Evolutionary conservation across 1,284 basidiomycete species (phyloP).

Genomic region (Apiotrichum akiyoshidainum): DNA sequence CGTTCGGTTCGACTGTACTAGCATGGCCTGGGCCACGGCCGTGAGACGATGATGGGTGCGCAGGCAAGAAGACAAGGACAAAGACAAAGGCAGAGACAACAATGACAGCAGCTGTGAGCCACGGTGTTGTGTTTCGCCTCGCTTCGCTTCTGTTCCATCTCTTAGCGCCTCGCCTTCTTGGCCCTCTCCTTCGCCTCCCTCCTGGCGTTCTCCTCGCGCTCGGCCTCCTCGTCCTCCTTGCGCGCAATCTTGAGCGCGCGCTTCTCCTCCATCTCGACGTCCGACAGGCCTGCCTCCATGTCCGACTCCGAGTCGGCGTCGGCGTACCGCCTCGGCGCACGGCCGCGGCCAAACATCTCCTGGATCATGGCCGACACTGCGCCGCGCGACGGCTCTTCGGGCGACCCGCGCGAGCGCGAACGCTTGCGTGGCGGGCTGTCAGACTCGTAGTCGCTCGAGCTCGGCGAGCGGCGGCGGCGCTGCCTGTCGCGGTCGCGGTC

Average conservation of each 20-base stretch:
- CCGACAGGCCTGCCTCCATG: constrained; percentile 47
- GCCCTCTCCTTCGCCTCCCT: constrained; percentile 30
- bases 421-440: constrained; percentile 15
- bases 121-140: neutral
- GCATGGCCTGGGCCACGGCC: too few species aligned
- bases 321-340: constrained; percentile 18
- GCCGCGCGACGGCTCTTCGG: constrained; percentile 7
- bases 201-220: constrained; percentile 37
- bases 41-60: too few species aligned
- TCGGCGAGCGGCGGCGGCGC: constrained; percentile 2
- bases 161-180: neutral
- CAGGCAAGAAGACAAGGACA: too few species aligned
- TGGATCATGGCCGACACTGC: constrained; percentile 22
- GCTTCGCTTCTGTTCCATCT: neutral
- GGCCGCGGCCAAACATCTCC: constrained; percentile 19
- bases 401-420: neutral
- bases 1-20: too few species aligned
- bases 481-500: neutral
- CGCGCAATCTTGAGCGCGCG: constrained; percentile 37
- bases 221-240: constrained; percentile 41
- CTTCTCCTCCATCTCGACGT: constrained; percentile 43
- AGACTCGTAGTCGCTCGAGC: constrained; percentile 10
- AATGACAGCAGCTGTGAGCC: too few species aligned
- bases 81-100: too few species aligned
- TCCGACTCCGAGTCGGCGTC: constrained; percentile 33